Evolutionary conservation across 495 filamentous ascomycete species (phyloP).

Genomic region (Xylaria palmicola): DNA sequence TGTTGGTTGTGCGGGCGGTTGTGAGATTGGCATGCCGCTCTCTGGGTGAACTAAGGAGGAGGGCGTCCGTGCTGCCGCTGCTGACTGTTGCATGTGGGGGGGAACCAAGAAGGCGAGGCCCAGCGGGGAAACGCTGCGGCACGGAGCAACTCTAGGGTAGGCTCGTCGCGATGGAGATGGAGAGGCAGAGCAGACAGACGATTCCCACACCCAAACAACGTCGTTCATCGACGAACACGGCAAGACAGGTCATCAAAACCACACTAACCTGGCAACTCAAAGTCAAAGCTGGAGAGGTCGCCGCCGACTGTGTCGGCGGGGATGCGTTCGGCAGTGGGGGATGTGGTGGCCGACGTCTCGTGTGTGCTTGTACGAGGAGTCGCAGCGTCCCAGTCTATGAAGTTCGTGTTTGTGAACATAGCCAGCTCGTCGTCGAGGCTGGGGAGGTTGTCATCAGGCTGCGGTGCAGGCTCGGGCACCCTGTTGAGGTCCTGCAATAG

Average conservation of each 20-base stretch:
- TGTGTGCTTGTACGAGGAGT: slow-evolving; percentile 35
- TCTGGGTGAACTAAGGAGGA: not conserved
- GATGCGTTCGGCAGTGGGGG: slow-evolving; percentile 38
- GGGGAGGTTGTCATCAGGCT: slow-evolving; percentile 64
- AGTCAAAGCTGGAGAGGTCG: slow-evolving; percentile 39
- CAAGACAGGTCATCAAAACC: too few species aligned
- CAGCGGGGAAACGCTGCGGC: slow-evolving; percentile 1
- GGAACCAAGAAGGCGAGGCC: not conserved
- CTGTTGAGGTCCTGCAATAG: slow-evolving; percentile 86
- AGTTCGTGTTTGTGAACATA: slow-evolving; percentile 90
- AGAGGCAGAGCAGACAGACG: slow-evolving; percentile 8
- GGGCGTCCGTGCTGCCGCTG: not conserved
- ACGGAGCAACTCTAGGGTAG: not conserved
- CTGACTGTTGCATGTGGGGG: slow-evolving; percentile 3
- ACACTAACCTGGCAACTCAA: slow-evolving; percentile 36
- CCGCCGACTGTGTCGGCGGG: slow-evolving; percentile 25
- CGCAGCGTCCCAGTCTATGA: slow-evolving; percentile 81
- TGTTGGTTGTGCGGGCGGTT: too few species aligned
- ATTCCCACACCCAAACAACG: slow-evolving; percentile 14
- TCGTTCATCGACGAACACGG: too few species aligned
- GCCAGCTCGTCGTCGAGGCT: slow-evolving; percentile 65
- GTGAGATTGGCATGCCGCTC: not conserved
- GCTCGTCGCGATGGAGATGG: not conserved
- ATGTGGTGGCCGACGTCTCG: slow-evolving; percentile 30
- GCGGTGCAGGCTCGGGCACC: slow-evolving; percentile 61